Evolutionary conservation across 495 filamentous ascomycete genomes (phyloP), one percentile per base, ranked within the genome.

Genomic region (Zalerion maritima): DNA sequence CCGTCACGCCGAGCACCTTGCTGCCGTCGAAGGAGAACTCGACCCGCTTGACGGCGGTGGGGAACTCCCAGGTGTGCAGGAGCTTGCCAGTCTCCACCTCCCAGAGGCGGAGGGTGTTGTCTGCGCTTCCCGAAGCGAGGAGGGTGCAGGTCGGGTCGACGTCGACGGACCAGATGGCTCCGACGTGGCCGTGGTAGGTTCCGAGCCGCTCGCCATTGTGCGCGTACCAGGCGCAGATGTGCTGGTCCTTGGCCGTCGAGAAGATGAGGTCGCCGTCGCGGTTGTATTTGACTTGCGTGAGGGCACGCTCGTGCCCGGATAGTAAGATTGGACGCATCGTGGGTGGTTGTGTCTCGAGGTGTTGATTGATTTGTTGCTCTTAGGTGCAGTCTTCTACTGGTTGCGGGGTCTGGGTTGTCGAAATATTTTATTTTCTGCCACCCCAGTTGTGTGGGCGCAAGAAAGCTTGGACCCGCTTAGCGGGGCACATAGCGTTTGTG

Each of bases 221-320:
- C 26, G 83, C 72, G 62, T 72, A 94, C 85, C 87, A 94, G 37
- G 71, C 84, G 64, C 86, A 92, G 43, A 94, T 81, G 38, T 87
- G 70, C 54, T 96, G 89, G 63, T 99, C 89, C 62, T 99, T 99
- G 33, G 89, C 74, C 26, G 84, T 82, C 29, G 89, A 94, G 64
- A 99, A 96, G 42, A 99, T 70, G 33, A 99, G 73, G 55, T 99
- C 89, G 59, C 89, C 89, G 58, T 97, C 89, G 60, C 71, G 71
- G 62, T 86, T 92, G 68, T 83, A 94, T 57, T 85, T 93, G 57
- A 97, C 91, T 56, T 99, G 89, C 48, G 85, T 96, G 54, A 99
- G 69, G 58, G 89, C 86, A 62, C 89, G 84, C 69, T 96, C 91
- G 73, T 99, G 89, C 60, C 89, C 89, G 57, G 81, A 74, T 43